These are phyloP conservation scores for Pythium aphanidermatum DNA, from an alignment of 352 stramenopile genomes.

Conservation along the genomic window DNA sequence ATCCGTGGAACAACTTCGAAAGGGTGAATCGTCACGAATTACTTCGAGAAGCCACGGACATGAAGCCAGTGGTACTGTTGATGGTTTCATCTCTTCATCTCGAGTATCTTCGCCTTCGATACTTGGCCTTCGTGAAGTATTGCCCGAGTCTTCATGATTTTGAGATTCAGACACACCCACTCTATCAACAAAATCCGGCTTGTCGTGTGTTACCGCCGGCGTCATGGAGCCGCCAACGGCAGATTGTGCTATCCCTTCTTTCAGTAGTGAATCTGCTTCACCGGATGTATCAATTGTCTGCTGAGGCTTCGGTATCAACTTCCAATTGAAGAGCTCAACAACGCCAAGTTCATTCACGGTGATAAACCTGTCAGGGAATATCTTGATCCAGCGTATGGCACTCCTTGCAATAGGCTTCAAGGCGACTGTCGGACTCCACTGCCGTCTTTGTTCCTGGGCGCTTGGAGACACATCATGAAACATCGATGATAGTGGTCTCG, in stretches of 20 bases:
- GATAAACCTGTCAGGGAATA: conserved; percentile 68
- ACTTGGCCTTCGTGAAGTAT: no score
- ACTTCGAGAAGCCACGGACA: conserved; percentile 72
- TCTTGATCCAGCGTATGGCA: conserved; percentile 56
- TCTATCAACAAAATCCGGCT: no score
- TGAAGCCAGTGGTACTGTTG: conserved; percentile 4
- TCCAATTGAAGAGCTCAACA: conserved; percentile 85
- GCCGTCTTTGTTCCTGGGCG: conserved; percentile 47
- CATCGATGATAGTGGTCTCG: conserved; percentile 45
- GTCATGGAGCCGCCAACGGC: no score
- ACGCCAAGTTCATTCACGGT: conserved; percentile 81
- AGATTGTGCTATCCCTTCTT: no score
- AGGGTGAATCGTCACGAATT: conserved; percentile 56
- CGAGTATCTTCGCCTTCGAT: conserved; percentile 1
- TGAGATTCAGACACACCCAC: no score
- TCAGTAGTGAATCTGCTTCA: neutral
- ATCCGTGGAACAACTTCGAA: conserved; percentile 80
- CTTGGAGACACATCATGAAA: conserved; percentile 50
- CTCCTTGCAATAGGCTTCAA: conserved; percentile 58
- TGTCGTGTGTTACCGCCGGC: no score
- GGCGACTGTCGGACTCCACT: conserved; percentile 54
- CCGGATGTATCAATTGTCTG: neutral
- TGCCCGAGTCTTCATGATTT: no score
- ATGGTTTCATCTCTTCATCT: neutral
- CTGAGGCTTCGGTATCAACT: conserved; percentile 50